Percentiles rank a stretch among this genome's conserved stretches.
These are phyloP conservation scores for Talaromyces ruber DNA, from an alignment of 495 filamentous ascomycete genomes.

Conservation along the genomic window DNA sequence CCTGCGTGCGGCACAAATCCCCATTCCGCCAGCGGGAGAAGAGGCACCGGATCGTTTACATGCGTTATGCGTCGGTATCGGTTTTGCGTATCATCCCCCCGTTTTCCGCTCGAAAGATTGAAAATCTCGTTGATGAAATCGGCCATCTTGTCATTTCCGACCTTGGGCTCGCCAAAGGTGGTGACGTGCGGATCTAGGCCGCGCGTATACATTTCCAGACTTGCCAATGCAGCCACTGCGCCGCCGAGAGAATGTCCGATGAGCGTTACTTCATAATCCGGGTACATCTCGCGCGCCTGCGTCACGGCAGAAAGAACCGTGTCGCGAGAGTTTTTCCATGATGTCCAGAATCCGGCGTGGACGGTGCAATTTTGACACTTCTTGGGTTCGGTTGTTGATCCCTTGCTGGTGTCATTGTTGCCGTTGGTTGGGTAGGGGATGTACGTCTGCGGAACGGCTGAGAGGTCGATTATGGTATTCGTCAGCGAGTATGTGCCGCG, in stretches of 20 bases:
- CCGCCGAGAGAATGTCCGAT: constrained; percentile 91
- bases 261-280: constrained; percentile 63
- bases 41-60: constrained; percentile 75
- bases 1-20: constrained; percentile 77
- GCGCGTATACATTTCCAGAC: constrained; percentile 59
- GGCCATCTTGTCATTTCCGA: constrained; percentile 69
- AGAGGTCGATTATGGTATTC: constrained; percentile 83
- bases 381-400: neutral
- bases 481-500: constrained; percentile 89
- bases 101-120: constrained; percentile 19
- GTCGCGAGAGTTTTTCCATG: constrained; percentile 66
- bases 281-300: constrained; percentile 46
- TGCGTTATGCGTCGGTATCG: constrained; percentile 79
- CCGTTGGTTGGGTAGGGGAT: constrained; percentile 67
- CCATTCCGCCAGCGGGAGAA: constrained; percentile 79
- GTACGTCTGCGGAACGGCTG: constrained; percentile 81
- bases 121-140: constrained; percentile 63
- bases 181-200: constrained; percentile 71
- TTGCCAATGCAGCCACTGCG: constrained; percentile 82
- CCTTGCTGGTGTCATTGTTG: constrained; percentile 10
- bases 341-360: constrained; percentile 78
- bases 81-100: constrained; percentile 14
- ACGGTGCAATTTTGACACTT: constrained; percentile 80
- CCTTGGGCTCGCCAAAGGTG: constrained; percentile 85
- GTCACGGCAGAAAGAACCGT: constrained; percentile 53